Evolutionary conservation across 495 filamentous ascomycete genomes (phyloP).

Genomic region (Jackrogersella minutella): DNA sequence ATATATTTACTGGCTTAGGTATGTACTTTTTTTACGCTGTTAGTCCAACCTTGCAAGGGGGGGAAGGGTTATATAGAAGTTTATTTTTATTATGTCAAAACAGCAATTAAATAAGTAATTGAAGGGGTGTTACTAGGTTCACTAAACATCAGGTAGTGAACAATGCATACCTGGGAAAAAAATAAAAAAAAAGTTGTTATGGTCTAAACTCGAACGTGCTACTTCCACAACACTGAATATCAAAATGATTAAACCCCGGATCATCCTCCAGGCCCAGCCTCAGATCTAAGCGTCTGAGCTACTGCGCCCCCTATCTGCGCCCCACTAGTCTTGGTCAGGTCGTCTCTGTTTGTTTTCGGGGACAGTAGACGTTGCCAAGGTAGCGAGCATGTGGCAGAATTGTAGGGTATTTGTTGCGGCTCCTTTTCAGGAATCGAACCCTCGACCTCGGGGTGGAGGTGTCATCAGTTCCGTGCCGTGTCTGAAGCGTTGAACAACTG

Average conservation of each 20-base stretch:
- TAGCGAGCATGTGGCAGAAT: not conserved
- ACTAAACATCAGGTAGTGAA: too few species aligned
- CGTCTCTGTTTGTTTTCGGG: not conserved
- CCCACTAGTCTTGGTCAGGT: not conserved
- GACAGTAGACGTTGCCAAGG: not conserved
- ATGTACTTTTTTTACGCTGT: too few species aligned
- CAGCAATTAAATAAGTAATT: too few species aligned
- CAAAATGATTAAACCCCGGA: not conserved
- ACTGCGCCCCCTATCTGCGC: constrained; percentile 5
- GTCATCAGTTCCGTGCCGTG: not conserved
- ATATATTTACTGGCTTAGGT: too few species aligned
- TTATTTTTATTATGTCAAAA: too few species aligned
- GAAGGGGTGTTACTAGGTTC: too few species aligned
- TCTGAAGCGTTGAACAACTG: not conserved
- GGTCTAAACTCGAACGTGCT: not conserved
- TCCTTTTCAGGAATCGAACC: constrained; percentile 17
- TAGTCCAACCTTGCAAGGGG: too few species aligned
- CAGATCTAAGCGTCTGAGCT: constrained; percentile 5
- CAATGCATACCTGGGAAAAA: not conserved
- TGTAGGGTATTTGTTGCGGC: constrained; percentile 12
- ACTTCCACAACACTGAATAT: not conserved
- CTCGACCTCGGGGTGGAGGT: not conserved
- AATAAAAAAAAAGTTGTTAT: not conserved
- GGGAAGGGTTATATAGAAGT: too few species aligned
- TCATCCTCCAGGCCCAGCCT: not conserved